These are phyloP conservation scores for Biscutella laevigata DNA, from an alignment of 441 rosid species.

Conservation along the genomic window DNA sequence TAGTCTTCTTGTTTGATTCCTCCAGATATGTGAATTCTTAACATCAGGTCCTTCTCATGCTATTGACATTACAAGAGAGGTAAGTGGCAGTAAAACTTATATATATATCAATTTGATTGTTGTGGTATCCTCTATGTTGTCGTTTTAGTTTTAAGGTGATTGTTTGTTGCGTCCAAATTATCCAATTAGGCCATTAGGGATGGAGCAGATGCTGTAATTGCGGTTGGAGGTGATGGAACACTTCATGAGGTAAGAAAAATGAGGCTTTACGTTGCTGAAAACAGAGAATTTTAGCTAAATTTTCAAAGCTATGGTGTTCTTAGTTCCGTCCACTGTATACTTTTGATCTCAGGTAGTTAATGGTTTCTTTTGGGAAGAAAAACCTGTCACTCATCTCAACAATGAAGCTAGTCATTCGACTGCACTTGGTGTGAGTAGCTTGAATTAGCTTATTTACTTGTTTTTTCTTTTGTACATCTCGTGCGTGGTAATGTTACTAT, in stretches of 20 bases:
- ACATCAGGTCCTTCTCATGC: constrained; percentile 96
- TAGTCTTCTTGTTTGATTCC: constrained; percentile 8
- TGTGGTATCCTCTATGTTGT: not conserved
- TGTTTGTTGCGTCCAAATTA: constrained; percentile 13
- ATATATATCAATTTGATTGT: not conserved
- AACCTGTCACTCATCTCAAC: constrained; percentile 43
- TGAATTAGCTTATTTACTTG: constrained; percentile 1
- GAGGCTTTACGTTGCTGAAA: too few species aligned
- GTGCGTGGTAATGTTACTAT: too few species aligned
- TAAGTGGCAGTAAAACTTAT: constrained; percentile 20
- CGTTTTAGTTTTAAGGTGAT: not conserved
- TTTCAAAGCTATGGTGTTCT: too few species aligned
- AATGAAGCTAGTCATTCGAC: constrained; percentile 48
- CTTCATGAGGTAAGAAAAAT: constrained; percentile 63
- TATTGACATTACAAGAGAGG: constrained; percentile 90
- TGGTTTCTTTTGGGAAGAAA: constrained; percentile 91
- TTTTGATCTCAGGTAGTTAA: constrained; percentile 62
- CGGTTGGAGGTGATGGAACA: constrained; percentile 99
- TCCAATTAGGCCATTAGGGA: constrained; percentile 67
- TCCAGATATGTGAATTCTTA: constrained; percentile 68
- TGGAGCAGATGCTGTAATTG: constrained; percentile 94
- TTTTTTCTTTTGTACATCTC: not conserved
- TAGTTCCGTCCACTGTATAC: not conserved
- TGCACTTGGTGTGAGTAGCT: constrained; percentile 83
- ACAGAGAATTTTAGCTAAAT: too few species aligned